A percentile compares a stretch with the other conserved stretches of the same genome.
Evolutionary conservation across 2,329 filamentous ascomycete species (phyloP).

Genomic region (Penicillium sp.): DNA sequence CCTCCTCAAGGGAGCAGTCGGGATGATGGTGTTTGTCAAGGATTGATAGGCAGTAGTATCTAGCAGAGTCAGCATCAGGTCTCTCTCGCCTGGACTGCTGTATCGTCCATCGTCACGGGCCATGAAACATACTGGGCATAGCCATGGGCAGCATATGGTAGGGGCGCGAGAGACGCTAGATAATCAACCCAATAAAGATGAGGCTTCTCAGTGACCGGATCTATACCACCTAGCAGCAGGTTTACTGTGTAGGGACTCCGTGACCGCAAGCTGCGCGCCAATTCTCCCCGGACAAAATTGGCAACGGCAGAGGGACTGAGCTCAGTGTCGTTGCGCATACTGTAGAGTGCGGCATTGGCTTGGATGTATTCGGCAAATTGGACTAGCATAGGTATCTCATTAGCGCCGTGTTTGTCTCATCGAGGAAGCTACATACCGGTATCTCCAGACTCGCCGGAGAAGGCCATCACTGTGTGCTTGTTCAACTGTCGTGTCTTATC

Average conservation of each 20-base stretch:
- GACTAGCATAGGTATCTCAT: constrained; percentile 52
- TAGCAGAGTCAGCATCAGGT: constrained; percentile 33
- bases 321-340: constrained; percentile 94
- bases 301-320: constrained; percentile 85
- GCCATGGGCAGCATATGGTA: constrained; percentile 95
- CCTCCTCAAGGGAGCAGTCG: constrained; percentile 83
- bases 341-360: constrained; percentile 96
- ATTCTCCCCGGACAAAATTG: constrained; percentile 89
- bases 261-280: constrained; percentile 85
- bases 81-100: neutral
- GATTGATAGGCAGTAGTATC: constrained; percentile 96
- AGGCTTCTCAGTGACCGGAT: constrained; percentile 86
- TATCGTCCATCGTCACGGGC: neutral
- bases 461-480: constrained; percentile 92
- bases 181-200: constrained; percentile 97
- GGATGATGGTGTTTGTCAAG: constrained; percentile 98
- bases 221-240: constrained; percentile 87
- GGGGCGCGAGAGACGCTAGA: constrained; percentile 78
- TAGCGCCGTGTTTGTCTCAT: constrained; percentile 8
- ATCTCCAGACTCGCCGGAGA: constrained; percentile 92
- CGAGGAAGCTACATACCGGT: constrained; percentile 60
- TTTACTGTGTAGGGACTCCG: constrained; percentile 97
- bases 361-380: constrained; percentile 99
- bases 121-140: constrained; percentile 77
- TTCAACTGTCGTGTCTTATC: constrained; percentile 95